Evolutionary conservation across 352 stramenopile species (phyloP).

Genomic region (Aphanomyces stellatus): DNA sequence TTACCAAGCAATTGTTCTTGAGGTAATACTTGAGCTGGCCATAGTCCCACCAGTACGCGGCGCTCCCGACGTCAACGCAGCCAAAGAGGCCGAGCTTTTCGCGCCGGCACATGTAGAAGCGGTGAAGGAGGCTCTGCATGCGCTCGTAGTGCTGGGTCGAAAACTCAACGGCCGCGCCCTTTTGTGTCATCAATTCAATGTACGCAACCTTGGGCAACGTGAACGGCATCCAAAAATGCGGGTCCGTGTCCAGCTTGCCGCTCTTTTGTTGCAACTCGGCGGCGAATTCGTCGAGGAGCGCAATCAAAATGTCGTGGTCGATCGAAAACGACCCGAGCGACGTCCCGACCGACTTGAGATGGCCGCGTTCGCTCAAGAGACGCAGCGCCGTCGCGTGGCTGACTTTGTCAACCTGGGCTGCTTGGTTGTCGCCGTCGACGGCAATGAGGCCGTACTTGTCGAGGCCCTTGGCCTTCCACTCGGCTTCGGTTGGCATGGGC

Average conservation of each 20-base stretch:
- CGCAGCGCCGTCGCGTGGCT: slow-evolving; percentile 92
- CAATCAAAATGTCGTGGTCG: slow-evolving; percentile 85
- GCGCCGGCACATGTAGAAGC: slow-evolving; percentile 62
- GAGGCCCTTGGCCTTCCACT: slow-evolving; percentile 93
- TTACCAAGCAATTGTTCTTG: slow-evolving; percentile 94
- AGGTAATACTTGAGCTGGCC: slow-evolving; percentile 97
- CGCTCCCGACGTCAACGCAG: slow-evolving; percentile 93
- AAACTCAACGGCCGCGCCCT: slow-evolving; percentile 70
- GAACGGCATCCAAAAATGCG: slow-evolving; percentile 98
- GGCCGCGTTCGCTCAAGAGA: slow-evolving; percentile 88
- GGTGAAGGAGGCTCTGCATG: slow-evolving; percentile 87
- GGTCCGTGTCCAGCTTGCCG: slow-evolving; percentile 95
- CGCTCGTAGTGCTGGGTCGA: slow-evolving; percentile 84
- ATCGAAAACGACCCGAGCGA: slow-evolving; percentile 96
- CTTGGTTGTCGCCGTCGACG: slow-evolving; percentile 88
- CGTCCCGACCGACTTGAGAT: slow-evolving; percentile 93
- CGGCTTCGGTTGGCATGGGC: slow-evolving; percentile 86
- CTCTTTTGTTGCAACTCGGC: slow-evolving; percentile 84
- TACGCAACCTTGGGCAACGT: slow-evolving; percentile 91
- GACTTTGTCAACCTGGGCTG: slow-evolving; percentile 96
- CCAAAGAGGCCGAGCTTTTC: slow-evolving; percentile 89
- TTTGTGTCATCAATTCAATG: slow-evolving; percentile 92
- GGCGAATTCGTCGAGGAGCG: slow-evolving; percentile 90
- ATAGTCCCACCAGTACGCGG: slow-evolving; percentile 99
- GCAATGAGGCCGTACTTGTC: slow-evolving; percentile 98